Evolutionary conservation across 2,329 filamentous ascomycete species (phyloP).

Genomic region (Bimuria novae-zelandiae): DNA sequence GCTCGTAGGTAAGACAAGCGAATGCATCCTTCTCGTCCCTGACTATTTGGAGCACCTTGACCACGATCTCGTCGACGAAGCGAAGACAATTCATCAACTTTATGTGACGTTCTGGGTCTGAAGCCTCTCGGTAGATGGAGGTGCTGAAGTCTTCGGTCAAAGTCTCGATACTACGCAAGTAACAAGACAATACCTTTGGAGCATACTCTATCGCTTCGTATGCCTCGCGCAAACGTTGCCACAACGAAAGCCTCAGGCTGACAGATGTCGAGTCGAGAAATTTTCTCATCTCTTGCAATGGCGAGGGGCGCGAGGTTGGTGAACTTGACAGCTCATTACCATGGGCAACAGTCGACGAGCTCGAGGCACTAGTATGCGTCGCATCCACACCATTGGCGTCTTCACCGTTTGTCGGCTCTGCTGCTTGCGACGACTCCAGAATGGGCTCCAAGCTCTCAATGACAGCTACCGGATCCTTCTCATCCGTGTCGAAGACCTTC

Average conservation of each 20-base stretch:
- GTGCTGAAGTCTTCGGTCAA: constrained; percentile 72
- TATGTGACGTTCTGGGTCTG: constrained; percentile 68
- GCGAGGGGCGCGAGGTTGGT: constrained; percentile 25
- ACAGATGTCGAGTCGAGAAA: constrained; percentile 83
- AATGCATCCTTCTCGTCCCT: constrained; percentile 72
- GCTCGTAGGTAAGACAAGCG: constrained; percentile 81
- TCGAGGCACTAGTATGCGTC: constrained; percentile 11
- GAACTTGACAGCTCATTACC: constrained; percentile 11
- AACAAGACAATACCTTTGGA: constrained; percentile 87
- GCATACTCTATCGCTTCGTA: constrained; percentile 83
- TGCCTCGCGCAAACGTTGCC: constrained; percentile 87
- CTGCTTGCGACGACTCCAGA: constrained; percentile 64
- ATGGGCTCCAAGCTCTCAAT: constrained; percentile 94
- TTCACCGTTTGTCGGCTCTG: neutral
- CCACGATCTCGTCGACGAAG: constrained; percentile 75
- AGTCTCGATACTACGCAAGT: constrained; percentile 82
- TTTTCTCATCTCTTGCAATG: constrained; percentile 75
- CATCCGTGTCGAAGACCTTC: constrained; percentile 82
- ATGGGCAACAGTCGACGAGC: constrained; percentile 18
- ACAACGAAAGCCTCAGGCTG: constrained; percentile 82
- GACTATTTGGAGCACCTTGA: constrained; percentile 68
- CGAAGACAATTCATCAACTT: constrained; percentile 77
- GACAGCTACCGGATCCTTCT: constrained; percentile 77
- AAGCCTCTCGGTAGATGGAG: constrained; percentile 58
- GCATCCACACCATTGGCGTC: constrained; percentile 16